phyloP scores from a whole-genome alignment of 1,139 yeast genomes.

The Kluyveromyces sp. region DNA sequence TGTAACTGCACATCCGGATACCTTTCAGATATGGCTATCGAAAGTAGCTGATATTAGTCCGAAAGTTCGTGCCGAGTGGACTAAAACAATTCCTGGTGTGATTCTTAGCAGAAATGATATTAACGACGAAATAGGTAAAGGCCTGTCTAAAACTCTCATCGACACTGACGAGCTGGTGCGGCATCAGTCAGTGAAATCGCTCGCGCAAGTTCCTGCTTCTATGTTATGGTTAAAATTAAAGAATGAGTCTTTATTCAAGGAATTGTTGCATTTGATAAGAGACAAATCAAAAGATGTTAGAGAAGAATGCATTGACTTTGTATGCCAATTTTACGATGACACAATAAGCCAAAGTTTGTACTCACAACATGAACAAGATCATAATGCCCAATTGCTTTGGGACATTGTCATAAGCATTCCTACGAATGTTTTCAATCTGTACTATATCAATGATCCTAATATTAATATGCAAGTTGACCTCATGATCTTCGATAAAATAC shows the following conservation, averaged over 20 bases:
- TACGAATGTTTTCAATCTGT: constrained; percentile 53
- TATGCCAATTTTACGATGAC: constrained; percentile 46
- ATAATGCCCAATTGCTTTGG: constrained; percentile 31
- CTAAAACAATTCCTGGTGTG: constrained; percentile 44
- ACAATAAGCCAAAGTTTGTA: constrained; percentile 18
- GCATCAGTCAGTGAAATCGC: constrained; percentile 47
- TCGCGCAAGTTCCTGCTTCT: constrained; percentile 38
- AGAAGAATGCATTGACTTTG: constrained; percentile 47
- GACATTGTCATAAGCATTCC: constrained; percentile 55
- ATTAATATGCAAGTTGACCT: constrained; percentile 66
- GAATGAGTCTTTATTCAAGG: constrained; percentile 42
- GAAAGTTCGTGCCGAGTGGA: constrained; percentile 65
- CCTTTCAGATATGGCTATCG: constrained; percentile 68
- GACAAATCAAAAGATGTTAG: constrained; percentile 69
- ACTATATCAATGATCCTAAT: constrained; percentile 66
- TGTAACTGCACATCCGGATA: constrained; percentile 48
- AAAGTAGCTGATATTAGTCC: constrained; percentile 66
- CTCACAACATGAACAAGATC: constrained; percentile 12
- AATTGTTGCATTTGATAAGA: constrained; percentile 56
- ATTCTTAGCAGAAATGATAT: constrained; percentile 45
- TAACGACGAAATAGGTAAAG: constrained; percentile 45
- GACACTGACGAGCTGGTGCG: constrained; percentile 77
- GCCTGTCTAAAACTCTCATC: constrained; percentile 59
- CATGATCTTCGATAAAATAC: constrained; percentile 50
- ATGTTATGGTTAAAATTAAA: constrained; percentile 41